Evolutionary conservation across 2,329 filamentous ascomycete species (phyloP).

Genomic region (Claviceps sp.): DNA sequence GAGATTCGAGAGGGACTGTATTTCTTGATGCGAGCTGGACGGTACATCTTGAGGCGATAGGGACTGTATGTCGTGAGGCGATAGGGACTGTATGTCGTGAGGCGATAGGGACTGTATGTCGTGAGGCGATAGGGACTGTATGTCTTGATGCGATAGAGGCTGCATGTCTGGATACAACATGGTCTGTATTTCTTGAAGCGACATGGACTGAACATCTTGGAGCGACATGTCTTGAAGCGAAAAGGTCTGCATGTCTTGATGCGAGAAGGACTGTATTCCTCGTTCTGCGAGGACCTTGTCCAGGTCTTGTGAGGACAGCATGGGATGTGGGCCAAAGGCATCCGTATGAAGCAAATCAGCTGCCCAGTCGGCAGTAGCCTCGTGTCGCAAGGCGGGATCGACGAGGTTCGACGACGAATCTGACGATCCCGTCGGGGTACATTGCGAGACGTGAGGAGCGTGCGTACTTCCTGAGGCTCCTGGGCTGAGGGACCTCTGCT

Average conservation of each 20-base stretch:
- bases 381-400: slow-evolving; percentile 4
- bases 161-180: no score
- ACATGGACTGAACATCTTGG: no score
- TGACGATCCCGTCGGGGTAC: slow-evolving; percentile 6
- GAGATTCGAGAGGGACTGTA: no score
- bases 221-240: no score
- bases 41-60: no score
- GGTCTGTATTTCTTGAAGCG: no score
- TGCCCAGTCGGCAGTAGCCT: background rate
- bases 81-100: no score
- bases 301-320: slow-evolving; percentile 1
- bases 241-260: background rate
- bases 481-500: background rate
- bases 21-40: no score
- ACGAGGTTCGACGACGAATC: slow-evolving; percentile 4
- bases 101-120: no score
- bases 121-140: no score
- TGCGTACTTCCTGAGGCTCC: background rate
- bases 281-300: background rate
- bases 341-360: slow-evolving; percentile 3
- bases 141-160: no score
- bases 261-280: background rate
- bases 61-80: no score
- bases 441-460: background rate
- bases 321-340: slow-evolving; percentile 1